Base-by-base conservation (phyloP, 2,329 filamentous ascomycete genomes). In the Phialocephala sp. region DNA sequence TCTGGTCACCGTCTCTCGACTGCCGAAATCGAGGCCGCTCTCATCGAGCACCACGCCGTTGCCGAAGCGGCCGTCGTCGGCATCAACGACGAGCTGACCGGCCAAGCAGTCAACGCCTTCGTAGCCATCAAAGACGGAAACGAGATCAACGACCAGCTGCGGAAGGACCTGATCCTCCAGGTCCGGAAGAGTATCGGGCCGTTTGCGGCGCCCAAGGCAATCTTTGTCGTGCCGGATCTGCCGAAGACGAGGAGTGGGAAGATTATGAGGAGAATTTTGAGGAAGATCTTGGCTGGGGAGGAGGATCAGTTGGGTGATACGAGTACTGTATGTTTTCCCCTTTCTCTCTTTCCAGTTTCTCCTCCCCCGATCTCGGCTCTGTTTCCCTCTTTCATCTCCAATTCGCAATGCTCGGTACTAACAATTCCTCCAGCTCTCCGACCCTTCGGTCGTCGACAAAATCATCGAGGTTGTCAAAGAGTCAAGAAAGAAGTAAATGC, bases 231-330 rank as follows among this genome's bases (percentile, higher is more conserved):
- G 54, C 91, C 93, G 2, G 95, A 99, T 78, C 86, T 99, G 71
- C 95, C 95, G 75, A 98, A 99, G 89, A 99, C 95, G 43, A 87
- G 95, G 73, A 97, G 92, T 73, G 95, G 95, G 72, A 99, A 99
- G 90, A 99, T 99, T 76, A 99, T 99, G 95, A 88, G 95, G 69
- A 89, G 95, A 70, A 97, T 99, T 76, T 81, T 99, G 83, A 87
- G 95, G 75, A 99, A 99, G 92, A 97, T 99, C 76, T 81, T 99
- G 72, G 94, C 94, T 18, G 94, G 94, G 41, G 95, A 99, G 83
- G 94, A 97, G 81, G 95, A 99, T 79, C 94, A 97, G 80, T 84
- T 99, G 62, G 95, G 95, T 73, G 95, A 99, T 76, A 96, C 85
- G 41, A 92, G 91, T 22, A 98, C 95, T 72, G 92, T 96, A 67